Evolutionary conservation across 1,139 yeast species (phyloP).

Genomic region (Candida gigantensis): DNA sequence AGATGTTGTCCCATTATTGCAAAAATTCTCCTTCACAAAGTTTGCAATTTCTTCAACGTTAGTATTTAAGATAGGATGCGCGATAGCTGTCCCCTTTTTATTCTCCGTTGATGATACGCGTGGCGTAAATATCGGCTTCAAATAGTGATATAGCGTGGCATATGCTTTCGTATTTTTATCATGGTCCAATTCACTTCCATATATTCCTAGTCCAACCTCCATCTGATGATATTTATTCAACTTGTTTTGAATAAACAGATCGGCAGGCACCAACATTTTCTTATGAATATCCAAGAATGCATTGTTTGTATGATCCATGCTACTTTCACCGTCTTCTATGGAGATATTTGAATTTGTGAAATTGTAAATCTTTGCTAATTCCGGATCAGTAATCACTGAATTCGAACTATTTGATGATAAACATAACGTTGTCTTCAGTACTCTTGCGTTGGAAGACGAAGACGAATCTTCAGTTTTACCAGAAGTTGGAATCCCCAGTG

Average conservation of each 20-base stretch:
- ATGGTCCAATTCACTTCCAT: slow-evolving; percentile 1
- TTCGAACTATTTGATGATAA: slow-evolving; percentile 46
- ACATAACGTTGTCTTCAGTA: slow-evolving; percentile 24
- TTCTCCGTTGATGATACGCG: slow-evolving; percentile 15
- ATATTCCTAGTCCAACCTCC: slow-evolving; percentile 29
- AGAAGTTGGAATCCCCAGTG: slow-evolving; percentile 15
- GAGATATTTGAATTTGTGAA: slow-evolving; percentile 41
- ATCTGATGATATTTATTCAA: slow-evolving; percentile 19
- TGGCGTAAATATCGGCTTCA: slow-evolving; percentile 19
- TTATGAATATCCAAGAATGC: slow-evolving; percentile 37
- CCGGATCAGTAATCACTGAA: slow-evolving; percentile 37
- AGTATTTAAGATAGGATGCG: slow-evolving; percentile 24
- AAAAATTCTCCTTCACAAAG: slow-evolving; percentile 28
- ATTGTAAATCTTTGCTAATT: slow-evolving; percentile 36
- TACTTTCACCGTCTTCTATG: slow-evolving; percentile 23
- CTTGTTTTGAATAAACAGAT: slow-evolving; percentile 35
- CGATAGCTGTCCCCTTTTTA: slow-evolving; percentile 14
- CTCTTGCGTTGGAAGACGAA: too few relatives aligned
- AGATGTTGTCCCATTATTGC: slow-evolving; percentile 2
- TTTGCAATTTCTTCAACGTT: slow-evolving; percentile 32
- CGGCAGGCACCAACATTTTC: slow-evolving; percentile 42
- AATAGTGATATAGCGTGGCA: slow-evolving; percentile 6
- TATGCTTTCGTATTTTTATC: slow-evolving; percentile 2
- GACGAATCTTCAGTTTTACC: slow-evolving; percentile 9
- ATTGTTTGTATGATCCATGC: slow-evolving; percentile 9